Evolutionary conservation across 495 filamentous ascomycete genomes (phyloP).

Genomic region (Trichodelitschia bisporula): DNA sequence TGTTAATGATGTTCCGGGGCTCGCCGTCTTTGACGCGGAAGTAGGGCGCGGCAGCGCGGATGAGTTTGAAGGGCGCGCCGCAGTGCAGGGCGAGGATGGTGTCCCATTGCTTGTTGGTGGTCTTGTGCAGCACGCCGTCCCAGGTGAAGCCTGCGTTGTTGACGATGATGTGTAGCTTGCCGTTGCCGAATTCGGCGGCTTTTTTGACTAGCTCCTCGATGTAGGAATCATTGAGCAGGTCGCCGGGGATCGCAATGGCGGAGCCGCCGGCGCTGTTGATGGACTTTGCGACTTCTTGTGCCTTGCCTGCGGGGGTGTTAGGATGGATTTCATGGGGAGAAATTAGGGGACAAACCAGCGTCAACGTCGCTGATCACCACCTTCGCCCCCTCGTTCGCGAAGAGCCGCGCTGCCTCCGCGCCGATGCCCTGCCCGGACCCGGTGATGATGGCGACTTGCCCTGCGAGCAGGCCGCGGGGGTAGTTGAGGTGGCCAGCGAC

Average conservation of each 20-base stretch:
- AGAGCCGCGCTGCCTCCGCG: constrained; percentile 54
- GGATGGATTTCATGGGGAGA: constrained; percentile 5
- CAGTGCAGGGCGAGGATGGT: constrained; percentile 61
- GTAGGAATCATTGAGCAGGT: constrained; percentile 42
- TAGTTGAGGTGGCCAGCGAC: constrained; percentile 29
- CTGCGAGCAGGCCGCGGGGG: constrained; percentile 48
- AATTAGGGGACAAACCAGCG: constrained; percentile 22
- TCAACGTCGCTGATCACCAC: constrained; percentile 70
- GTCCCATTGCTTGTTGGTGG: constrained; percentile 78
- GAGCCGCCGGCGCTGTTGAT: constrained; percentile 42
- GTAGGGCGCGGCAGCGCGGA: constrained; percentile 56
- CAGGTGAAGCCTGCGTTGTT: constrained; percentile 81
- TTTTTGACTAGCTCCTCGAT: constrained; percentile 43
- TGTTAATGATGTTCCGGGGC: constrained; percentile 56
- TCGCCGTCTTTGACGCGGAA: constrained; percentile 71
- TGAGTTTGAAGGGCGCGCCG: constrained; percentile 60
- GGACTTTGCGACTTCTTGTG: constrained; percentile 28
- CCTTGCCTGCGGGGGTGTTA: constrained; percentile 27
- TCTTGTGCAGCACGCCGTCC: constrained; percentile 83
- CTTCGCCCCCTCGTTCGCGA: constrained; percentile 67
- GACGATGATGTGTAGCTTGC: constrained; percentile 72
- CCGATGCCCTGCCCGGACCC: constrained; percentile 78
- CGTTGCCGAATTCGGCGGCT: constrained; percentile 53
- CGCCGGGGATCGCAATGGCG: constrained; percentile 45
- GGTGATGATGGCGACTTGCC: constrained; percentile 71